A percentile compares a stretch with the other conserved stretches of the same genome.
phyloP scores from a whole-genome alignment of 192 early-diverging fungal genomes.

The Phycomyces nitens region DNA sequence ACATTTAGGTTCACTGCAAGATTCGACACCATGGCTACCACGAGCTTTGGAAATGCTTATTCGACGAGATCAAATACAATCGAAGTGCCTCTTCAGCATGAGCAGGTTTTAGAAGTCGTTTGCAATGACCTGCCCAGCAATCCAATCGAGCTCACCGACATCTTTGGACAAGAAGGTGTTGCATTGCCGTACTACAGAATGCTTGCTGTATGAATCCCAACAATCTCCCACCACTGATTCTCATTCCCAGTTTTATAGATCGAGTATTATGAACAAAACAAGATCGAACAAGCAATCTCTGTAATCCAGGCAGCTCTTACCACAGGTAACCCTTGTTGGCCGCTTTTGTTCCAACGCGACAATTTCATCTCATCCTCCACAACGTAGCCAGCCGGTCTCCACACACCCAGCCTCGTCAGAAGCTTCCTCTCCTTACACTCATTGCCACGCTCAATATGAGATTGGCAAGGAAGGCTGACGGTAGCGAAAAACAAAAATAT shows the following conservation, averaged over 20 bases:
- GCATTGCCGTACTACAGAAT: constrained; percentile 33
- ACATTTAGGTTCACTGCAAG: neutral
- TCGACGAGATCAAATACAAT: constrained; percentile 32
- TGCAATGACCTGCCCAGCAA: constrained; percentile 35
- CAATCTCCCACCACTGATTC: neutral
- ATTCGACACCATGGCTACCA: constrained; percentile 7
- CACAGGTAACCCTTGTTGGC: constrained; percentile 26
- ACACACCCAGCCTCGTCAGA: constrained; percentile 43
- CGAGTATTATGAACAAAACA: constrained; percentile 71
- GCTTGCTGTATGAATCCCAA: constrained; percentile 29
- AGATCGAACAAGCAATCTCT: constrained; percentile 54
- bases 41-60: constrained; percentile 19
- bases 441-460: constrained; percentile 77
- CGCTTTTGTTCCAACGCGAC: neutral
- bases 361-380: neutral
- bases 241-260: constrained; percentile 33
- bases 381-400: constrained; percentile 13
- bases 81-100: constrained; percentile 41
- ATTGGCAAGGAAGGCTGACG: constrained; percentile 46
- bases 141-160: constrained; percentile 35
- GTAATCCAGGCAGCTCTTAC: constrained; percentile 54
- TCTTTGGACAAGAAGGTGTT: constrained; percentile 33
- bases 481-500: constrained; percentile 48
- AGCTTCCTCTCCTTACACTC: constrained; percentile 68
- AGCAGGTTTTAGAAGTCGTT: constrained; percentile 39